Base-by-base conservation (phyloP, 306 rosid genomes). In the Cicer pinnatifidum region DNA sequence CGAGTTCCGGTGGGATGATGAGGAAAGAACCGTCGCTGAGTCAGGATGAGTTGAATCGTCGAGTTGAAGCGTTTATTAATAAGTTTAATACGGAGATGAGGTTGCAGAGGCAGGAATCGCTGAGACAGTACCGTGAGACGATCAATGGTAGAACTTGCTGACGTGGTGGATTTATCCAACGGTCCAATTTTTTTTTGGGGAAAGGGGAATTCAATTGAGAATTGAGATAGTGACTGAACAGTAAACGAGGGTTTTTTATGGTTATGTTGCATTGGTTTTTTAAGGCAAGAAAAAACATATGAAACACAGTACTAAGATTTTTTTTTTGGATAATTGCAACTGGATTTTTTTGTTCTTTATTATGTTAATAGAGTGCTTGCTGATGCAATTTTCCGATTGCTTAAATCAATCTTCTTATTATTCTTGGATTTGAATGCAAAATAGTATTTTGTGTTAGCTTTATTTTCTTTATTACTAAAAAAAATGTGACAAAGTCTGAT, bases 11-110 rank as follows among this genome's bases (percentile, higher is more conserved):
- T 40, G 90, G 81, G 28, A 78, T 65, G 61, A 71, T 86, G 78
- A 80, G 86, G 87, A 86, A 79, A 48, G 97, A 88, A 48, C 74
- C 96, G 57, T 89, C 96, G 57, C 83, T 91, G 92, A 80, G 94
- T 82, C 96, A 93, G 88, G 97, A 91, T 83, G 98, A 93, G 78
- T 53, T 93, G 93, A 89, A 91, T 72, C 88, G 96, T 70, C 94
- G 94, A 69, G 98, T 91, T 43, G 98, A 93, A 78, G 98, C 98
- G 78, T 93, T 93, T 56, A 93, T 93, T 28, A 88, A 87, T 39
- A 93, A 91, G 86, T 91, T 91, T 60, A 93, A 88, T 61, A 86
- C 87, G 80, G 98, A 93, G 75, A 93, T 93, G 98, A 84, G 96
- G 86, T 54, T 93, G 88, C 98, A 93, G 86, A 86, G 98, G 81